Evolutionary conservation across 2,329 filamentous ascomycete genomes (phyloP), one percentile per base, ranked within the genome.

Genomic region (Cephalotrichum gorgonifer): DNA sequence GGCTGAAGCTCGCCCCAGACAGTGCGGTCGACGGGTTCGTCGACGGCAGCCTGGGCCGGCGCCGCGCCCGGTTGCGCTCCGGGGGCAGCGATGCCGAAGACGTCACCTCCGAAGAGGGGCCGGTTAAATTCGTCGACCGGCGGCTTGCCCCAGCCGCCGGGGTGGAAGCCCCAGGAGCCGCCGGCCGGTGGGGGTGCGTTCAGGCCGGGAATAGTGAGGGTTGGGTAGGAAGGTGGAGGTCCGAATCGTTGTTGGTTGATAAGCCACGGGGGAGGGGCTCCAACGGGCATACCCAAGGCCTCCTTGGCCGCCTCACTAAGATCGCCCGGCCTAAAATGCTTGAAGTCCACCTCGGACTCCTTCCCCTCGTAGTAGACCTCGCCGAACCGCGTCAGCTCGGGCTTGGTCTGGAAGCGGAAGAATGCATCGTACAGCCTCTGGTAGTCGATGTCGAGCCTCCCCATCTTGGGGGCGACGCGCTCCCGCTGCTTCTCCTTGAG

Each of bases 341-440:
- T 84, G 54, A 95, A 78, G 63, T 97, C 95, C 1, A 93, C 95
- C 67, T 98, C 93, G 61, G 88, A 93, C 64, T 98, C 93, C 65
- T 98, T 98, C 62, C 93, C 93, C 67, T 98, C 93, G 64, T 97
- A 97, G 67, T 98, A 98, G n/a, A 98, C 90, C 65, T 98, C 93
- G 38, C 93, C 93, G 58, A 95, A 98, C 41, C 90, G 80, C 28
- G 93, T 97, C 54, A 98, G 71, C 57, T 89, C 83, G 0, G 93
- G 93, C 68, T 98, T 98, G 38, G 88, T 95, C 69, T 98, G 93
- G 63, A 95, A 94, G 52, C 89, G 81, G 74, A 98, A 98, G 73
- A 98, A 98, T 4, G 93, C 93, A 63, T 97, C 93, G 69, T 97
- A 97, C 49, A 97, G 81, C 65, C 93, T 96, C 62, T 95, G 88